Evolutionary conservation across 225 moss, liverwort and hornwort species (phyloP).

Genomic region (Neckera pumila): DNA sequence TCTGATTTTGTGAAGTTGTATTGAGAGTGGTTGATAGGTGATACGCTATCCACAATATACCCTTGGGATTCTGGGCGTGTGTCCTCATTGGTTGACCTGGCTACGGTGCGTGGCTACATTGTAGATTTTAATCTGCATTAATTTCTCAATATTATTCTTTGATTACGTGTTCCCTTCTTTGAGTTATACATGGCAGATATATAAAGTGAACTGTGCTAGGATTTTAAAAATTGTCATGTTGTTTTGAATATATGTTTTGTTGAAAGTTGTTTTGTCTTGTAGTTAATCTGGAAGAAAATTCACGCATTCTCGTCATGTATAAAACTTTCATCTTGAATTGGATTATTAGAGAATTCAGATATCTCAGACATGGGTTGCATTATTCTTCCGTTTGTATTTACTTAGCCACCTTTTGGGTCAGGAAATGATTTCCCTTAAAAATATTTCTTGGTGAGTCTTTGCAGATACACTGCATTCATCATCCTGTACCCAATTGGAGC

Average conservation of each 20-base stretch:
- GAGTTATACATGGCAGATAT: neutral
- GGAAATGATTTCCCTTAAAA: neutral
- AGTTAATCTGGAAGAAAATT: neutral
- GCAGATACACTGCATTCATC: slow-evolving; percentile 78
- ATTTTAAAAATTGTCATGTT: neutral
- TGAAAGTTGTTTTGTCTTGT: neutral
- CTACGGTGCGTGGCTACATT: slow-evolving; percentile 32
- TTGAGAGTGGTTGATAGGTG: slow-evolving; percentile 30
- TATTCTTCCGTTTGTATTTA: neutral
- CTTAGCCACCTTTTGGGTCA: neutral
- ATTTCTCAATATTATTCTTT: neutral
- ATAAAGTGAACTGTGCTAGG: neutral
- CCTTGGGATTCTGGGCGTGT: slow-evolving; percentile 43
- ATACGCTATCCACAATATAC: slow-evolving; percentile 72
- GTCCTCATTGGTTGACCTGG: slow-evolving; percentile 82
- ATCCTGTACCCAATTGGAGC: slow-evolving; percentile 69
- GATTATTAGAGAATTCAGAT: neutral
- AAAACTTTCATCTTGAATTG: neutral
- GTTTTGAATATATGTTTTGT: neutral
- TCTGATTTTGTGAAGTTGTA: neutral
- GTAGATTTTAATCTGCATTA: neutral
- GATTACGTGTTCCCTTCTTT: neutral
- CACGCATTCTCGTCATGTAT: neutral
- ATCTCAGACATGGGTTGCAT: neutral
- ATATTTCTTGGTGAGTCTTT: neutral